Conservation (phyloP, 2,329 filamentous ascomycete species). For the Pezicula radicicola region DNA sequence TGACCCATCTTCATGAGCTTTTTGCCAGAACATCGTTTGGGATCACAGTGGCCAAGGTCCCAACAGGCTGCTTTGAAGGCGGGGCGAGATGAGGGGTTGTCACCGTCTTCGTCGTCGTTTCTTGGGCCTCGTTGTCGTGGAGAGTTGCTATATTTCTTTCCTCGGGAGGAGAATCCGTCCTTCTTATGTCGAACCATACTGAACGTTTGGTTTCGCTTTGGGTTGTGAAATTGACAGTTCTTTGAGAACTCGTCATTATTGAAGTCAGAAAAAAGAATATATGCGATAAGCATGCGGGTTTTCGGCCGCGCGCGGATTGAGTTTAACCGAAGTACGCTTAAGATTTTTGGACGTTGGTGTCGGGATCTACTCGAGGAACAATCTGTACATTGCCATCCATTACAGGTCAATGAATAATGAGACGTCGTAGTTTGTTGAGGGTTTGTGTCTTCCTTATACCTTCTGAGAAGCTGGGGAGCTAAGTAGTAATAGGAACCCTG, state of each 20-base stretch:
- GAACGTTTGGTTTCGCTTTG: not conserved
- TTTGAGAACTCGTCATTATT: not conserved
- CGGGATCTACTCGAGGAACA: not conserved
- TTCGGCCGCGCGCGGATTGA: not conserved
- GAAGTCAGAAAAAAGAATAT: not conserved
- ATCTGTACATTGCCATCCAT: conserved; percentile 10
- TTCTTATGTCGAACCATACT: conserved; percentile 96
- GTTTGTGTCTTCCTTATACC: conserved; percentile 10
- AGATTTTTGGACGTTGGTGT: not conserved
- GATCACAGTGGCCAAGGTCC: conserved; percentile 97
- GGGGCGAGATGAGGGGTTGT: conserved; percentile 38
- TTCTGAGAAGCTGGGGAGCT: not conserved
- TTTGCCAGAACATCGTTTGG: conserved; percentile 95
- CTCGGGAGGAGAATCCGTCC: conserved; percentile 61
- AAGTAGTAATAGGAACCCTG: conserved; percentile 20
- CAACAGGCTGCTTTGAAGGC: conserved; percentile 92
- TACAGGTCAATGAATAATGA: conserved; percentile 20
- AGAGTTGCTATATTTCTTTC: conserved; percentile 62
- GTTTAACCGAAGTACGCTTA: not conserved
- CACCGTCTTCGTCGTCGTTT: conserved; percentile 36
- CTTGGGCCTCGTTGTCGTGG: conserved; percentile 53
- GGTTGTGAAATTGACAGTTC: not conserved
- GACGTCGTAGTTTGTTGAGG: conserved; percentile 24
- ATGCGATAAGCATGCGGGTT: not conserved
- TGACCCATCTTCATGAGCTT: conserved; percentile 86